phyloP scores from a whole-genome alignment of 305 asterid species.

The Fraxinus floribunda region DNA sequence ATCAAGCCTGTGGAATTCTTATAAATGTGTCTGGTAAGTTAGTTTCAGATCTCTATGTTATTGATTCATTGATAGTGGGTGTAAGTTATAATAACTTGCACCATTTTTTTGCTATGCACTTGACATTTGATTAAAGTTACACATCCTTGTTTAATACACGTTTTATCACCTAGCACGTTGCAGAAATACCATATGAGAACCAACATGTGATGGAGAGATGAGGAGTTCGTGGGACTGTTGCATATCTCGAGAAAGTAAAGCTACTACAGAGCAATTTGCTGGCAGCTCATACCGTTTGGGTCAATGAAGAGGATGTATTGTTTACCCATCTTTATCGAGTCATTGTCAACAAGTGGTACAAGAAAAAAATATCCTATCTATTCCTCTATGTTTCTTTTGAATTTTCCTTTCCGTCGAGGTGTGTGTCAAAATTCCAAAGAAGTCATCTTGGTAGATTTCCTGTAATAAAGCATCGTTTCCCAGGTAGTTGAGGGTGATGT shows the following conservation, averaged over 20 bases:
- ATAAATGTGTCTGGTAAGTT: not conserved
- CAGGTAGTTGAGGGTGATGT: not conserved
- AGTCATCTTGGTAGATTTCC: not conserved
- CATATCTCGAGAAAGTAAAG: constrained; percentile 59
- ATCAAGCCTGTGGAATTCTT: not conserved
- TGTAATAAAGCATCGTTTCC: not conserved
- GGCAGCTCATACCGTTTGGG: constrained; percentile 87
- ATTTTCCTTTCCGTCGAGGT: not conserved
- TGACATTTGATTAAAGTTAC: no score
- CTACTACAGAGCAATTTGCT: constrained; percentile 57
- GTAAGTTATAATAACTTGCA: not conserved
- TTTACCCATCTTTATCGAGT: not conserved
- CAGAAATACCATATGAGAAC: constrained; percentile 79
- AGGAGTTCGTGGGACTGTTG: constrained; percentile 66
- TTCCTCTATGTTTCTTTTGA: not conserved
- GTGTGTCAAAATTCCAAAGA: not conserved
- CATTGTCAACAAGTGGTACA: not conserved
- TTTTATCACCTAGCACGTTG: constrained; percentile 53
- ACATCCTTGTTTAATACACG: not conserved
- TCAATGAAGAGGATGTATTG: constrained; percentile 56
- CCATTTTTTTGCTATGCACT: not conserved
- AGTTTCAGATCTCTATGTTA: not conserved
- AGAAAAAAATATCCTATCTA: not conserved
- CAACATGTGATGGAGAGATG: constrained; percentile 51
- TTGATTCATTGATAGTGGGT: not conserved